Conservation (phyloP, 129 eudicot genomes). For the Deinandra increscens region DNA sequence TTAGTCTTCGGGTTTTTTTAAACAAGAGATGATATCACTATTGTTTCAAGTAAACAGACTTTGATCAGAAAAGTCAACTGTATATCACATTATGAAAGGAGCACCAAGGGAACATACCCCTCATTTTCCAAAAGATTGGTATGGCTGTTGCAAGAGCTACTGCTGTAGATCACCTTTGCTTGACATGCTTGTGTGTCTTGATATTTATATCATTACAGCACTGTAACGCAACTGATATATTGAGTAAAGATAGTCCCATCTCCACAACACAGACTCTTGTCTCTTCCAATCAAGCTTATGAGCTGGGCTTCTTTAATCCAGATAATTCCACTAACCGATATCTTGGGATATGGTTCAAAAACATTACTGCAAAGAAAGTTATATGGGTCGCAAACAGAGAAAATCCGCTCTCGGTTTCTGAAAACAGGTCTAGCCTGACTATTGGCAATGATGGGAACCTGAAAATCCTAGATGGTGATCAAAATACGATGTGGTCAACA, state of each 20-base stretch:
- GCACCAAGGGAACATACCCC: neutral
- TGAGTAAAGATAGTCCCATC: conserved; percentile 19
- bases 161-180: neutral
- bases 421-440: conserved; percentile 14
- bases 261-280: conserved; percentile 28
- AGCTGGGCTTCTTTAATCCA: conserved; percentile 36
- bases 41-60: neutral
- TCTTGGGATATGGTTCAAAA: conserved; percentile 39
- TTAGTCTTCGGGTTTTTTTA: neutral
- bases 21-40: conserved; percentile 16
- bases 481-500: conserved; percentile 34
- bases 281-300: conserved; percentile 33
- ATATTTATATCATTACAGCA: conserved; percentile 1
- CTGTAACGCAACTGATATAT: conserved; percentile 10
- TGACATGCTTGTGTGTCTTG: conserved; percentile 22
- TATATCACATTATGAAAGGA: conserved; percentile 9
- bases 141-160: neutral
- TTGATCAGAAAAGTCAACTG: conserved; percentile 22
- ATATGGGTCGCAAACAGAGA: conserved; percentile 38
- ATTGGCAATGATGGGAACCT: conserved; percentile 34
- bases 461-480: conserved; percentile 31
- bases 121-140: neutral
- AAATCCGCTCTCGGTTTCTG: conserved; percentile 25
- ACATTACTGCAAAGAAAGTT: neutral
- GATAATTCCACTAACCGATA: conserved; percentile 22